Evolutionary conservation across 2,329 filamentous ascomycete genomes (phyloP), one percentile per base, ranked within the genome.

Genomic region (Huntiella moniliformis): DNA sequence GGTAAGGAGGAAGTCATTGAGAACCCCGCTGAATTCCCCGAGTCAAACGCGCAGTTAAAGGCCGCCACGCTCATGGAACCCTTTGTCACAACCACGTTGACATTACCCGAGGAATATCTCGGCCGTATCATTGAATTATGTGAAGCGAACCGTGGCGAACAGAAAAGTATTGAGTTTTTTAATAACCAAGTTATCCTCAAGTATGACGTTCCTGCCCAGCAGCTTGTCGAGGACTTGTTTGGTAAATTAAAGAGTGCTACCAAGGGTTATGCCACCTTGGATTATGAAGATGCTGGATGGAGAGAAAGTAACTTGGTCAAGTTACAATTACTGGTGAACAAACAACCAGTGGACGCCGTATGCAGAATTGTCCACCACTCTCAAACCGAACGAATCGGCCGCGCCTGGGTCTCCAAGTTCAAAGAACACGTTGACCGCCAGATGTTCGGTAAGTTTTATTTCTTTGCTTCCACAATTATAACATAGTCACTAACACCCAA

Each of bases 281-380:
- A 98, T 60, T 98, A 98, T 59, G 91, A 98, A 63, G 91, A 98
- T 55, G 81, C 86, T 0, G 88, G 83, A 0, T 98, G 86, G 74
- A 76, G 80, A 16, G 65, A 73, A 50, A 84, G 81, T 56, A 77
- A 77, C 51, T 77, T 98, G 36, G 76, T 84, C 51, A 96, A 95
- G 62, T 70, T 98, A 33, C 86, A 95, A 59, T 68, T 98, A 2
- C 72, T 96, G 5, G 88, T 98, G 52, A 98, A 98, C 62, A 92
- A 91, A 60, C 70, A 74, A 18, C 82, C 91, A 0, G 91, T 98
- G 2, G 91, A 98, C 62, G 91, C 91, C 8, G 86, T 98, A 13
- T 79, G 84, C n/a, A 77, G 88, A 32, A 77, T 98, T 3, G 74
- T 96, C 35, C 91, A 98, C 56, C 64, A 68, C 34, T 85, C 79